A percentile compares a stretch with the other conserved stretches of the same genome.
These are phyloP conservation scores for Raphanus hybrid DNA, from an alignment of 441 rosid genomes.

Conservation along the genomic window DNA sequence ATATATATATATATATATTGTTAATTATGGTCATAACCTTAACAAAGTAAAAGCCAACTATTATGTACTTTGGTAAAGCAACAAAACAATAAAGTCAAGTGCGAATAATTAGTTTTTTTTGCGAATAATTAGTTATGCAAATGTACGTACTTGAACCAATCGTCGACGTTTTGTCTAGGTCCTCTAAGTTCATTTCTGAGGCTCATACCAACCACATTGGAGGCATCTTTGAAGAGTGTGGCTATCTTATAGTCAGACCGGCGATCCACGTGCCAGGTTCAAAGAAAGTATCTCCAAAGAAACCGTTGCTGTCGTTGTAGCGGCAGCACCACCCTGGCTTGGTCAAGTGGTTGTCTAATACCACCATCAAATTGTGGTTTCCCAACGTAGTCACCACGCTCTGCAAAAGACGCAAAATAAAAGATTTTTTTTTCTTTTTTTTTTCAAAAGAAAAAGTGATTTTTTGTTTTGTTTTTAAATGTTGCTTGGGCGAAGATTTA, in stretches of 20 bases:
- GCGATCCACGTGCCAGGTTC: conserved; percentile 68
- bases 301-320: conserved; percentile 73
- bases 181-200: conserved; percentile 45
- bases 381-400: conserved; percentile 69
- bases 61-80: background rate
- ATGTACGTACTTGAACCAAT: conserved; percentile 76
- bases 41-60: too few species aligned
- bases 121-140: background rate
- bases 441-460: background rate
- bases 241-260: conserved; percentile 69
- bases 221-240: conserved; percentile 53
- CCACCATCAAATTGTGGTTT: conserved; percentile 67
- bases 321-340: conserved; percentile 93
- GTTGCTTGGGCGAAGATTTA: too few species aligned
- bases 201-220: conserved; percentile 80
- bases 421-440: too few species aligned
- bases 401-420: conserved; percentile 37
- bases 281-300: conserved; percentile 82
- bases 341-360: conserved; percentile 87
- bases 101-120: background rate
- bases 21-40: too few species aligned
- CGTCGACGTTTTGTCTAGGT: conserved; percentile 65
- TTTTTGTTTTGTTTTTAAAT: too few species aligned
- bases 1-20: too few species aligned
- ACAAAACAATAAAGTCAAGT: background rate